A percentile compares a stretch with the other conserved stretches of the same genome.
These are phyloP conservation scores for Sicyos edulis DNA, from an alignment of 306 rosid genomes.

Conservation along the genomic window DNA sequence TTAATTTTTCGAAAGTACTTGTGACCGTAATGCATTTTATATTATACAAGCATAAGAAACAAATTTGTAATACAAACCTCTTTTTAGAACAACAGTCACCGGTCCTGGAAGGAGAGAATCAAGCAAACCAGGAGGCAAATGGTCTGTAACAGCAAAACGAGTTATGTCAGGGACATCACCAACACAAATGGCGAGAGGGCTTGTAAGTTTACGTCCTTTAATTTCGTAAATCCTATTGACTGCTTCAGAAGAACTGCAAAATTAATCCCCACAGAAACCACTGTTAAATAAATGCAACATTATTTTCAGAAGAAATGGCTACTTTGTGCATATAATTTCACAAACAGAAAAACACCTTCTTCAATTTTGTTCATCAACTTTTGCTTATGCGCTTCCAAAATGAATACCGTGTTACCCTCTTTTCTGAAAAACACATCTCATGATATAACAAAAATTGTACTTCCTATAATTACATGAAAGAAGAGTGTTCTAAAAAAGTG, in stretches of 20 bases:
- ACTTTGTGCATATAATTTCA: neutral
- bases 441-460: neutral
- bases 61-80: constrained; percentile 46
- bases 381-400: neutral
- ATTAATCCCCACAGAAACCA: constrained; percentile 19
- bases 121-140: constrained; percentile 69
- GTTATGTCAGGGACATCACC: constrained; percentile 56
- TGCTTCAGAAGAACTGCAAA: constrained; percentile 63
- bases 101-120: constrained; percentile 89
- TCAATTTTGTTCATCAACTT: neutral
- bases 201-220: constrained; percentile 68
- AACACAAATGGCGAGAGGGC: constrained; percentile 82
- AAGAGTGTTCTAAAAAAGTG: neutral
- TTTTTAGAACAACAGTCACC: constrained; percentile 64
- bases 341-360: neutral
- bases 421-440: neutral
- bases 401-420: neutral
- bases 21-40: neutral
- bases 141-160: constrained; percentile 59
- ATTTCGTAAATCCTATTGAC: constrained; percentile 69
- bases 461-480: neutral
- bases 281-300: constrained; percentile 8
- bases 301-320: neutral
- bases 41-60: neutral
- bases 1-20: neutral